Conservation (phyloP, 2,329 filamentous ascomycete genomes). For the Immersiporthe knoxdaviesiana region DNA sequence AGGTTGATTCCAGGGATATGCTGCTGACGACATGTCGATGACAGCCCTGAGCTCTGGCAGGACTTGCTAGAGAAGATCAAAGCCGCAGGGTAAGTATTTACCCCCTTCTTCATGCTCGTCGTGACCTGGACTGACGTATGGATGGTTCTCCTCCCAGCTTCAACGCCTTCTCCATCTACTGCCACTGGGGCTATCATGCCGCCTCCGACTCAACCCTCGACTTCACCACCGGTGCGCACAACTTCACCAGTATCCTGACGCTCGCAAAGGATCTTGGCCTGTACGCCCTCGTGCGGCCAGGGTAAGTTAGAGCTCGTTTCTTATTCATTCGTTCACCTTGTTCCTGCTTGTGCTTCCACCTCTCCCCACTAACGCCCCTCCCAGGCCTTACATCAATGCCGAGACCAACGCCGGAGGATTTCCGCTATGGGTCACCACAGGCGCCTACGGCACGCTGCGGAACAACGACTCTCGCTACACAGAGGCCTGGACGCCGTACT, state of each 20-base stretch:
- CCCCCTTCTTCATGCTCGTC: no score
- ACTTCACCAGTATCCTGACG: slow-evolving; percentile 56
- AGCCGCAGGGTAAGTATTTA: slow-evolving; percentile 41
- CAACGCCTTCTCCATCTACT: slow-evolving; percentile 49
- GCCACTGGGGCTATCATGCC: slow-evolving; percentile 47
- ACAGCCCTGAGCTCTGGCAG: slow-evolving; percentile 43
- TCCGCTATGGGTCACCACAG: slow-evolving; percentile 65
- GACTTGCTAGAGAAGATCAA: slow-evolving; percentile 48
- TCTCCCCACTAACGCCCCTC: background rate
- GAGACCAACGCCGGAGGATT: slow-evolving; percentile 66
- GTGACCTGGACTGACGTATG: background rate
- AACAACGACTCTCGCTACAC: slow-evolving; percentile 57
- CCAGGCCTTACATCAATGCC: slow-evolving; percentile 62
- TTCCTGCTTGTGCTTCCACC: no score
- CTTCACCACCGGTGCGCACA: slow-evolving; percentile 55
- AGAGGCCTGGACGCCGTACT: slow-evolving; percentile 58
- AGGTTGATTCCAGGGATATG: background rate
- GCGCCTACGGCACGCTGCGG: slow-evolving; percentile 57
- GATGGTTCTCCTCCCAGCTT: slow-evolving; percentile 35
- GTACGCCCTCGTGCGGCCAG: slow-evolving; percentile 60
- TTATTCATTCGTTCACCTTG: no score
- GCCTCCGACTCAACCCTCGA: slow-evolving; percentile 43
- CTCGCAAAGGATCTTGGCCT: slow-evolving; percentile 57
- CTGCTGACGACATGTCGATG: background rate
- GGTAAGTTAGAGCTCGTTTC: slow-evolving; percentile 36